A percentile compares a stretch with the other conserved stretches of the same genome.
phyloP scores from a whole-genome alignment of 2,329 filamentous ascomycete species.

The Hypoxylon sp. region DNA sequence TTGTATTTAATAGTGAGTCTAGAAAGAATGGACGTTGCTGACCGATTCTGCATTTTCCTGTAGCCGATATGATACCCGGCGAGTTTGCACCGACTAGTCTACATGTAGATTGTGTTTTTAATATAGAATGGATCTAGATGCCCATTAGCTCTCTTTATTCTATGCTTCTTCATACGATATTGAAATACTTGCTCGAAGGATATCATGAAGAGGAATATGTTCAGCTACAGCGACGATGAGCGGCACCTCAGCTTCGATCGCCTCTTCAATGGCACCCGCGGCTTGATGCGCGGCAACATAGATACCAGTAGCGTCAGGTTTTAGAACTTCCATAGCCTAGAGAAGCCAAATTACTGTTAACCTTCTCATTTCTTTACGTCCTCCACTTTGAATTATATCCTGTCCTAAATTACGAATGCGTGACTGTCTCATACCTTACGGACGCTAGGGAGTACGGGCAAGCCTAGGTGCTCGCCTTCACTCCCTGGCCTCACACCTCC shows the following conservation, averaged over 20 bases:
- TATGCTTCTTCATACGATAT: not conserved
- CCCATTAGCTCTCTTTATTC: not conserved
- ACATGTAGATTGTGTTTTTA: slow-evolving; percentile 77
- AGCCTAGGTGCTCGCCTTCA: slow-evolving; percentile 78
- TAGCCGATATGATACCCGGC: slow-evolving; percentile 80
- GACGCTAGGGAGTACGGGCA: slow-evolving; percentile 79
- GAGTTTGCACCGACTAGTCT: slow-evolving; percentile 80
- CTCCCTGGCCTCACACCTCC: slow-evolving; percentile 82
- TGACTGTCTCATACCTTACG: slow-evolving; percentile 61
- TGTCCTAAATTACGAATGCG: not conserved
- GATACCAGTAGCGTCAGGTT: slow-evolving; percentile 83
- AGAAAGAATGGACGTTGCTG: slow-evolving; percentile 1
- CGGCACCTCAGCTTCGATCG: slow-evolving; percentile 81
- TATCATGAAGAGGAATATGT: slow-evolving; percentile 81
- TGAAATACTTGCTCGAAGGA: slow-evolving; percentile 69
- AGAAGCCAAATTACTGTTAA: slow-evolving; percentile 4
- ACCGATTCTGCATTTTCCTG: slow-evolving; percentile 70
- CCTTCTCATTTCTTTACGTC: not conserved
- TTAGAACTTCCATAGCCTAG: slow-evolving; percentile 77
- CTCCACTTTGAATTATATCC: slow-evolving; percentile 20
- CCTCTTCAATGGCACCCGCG: slow-evolving; percentile 80
- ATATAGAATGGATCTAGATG: slow-evolving; percentile 63
- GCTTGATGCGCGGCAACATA: slow-evolving; percentile 85
- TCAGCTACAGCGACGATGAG: slow-evolving; percentile 83
- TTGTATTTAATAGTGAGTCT: no score